Evolutionary conservation across 2,329 filamentous ascomycete species (phyloP), one percentile per base, ranked within the genome.

Genomic region (Cladosporium oxysporum): DNA sequence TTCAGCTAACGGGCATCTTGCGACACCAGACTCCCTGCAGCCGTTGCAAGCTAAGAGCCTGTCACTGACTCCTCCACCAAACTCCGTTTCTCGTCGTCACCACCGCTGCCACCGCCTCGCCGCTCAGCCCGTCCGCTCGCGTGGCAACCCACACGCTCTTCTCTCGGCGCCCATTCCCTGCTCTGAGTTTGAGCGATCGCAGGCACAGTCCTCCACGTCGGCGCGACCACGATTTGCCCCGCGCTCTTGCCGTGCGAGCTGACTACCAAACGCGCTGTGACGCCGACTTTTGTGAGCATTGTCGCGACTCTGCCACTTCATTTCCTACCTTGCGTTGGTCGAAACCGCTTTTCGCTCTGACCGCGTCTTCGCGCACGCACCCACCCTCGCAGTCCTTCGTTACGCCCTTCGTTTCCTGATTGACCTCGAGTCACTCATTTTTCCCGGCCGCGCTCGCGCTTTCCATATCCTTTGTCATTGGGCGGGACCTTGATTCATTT

Each of bases 351-450:
- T 52, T 57, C 61, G 61, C 61, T 44, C 55, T 52, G 21, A 23
- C 50, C 50, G 52, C 52, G 52, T 33, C 26, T 26, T 35, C 50
- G 44, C 61, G 61, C 61, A 55, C 61, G 33, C 26, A 28, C 31
- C n/a, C n/a, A 47, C 41, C 29, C n/a, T 35, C 67, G 63, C 52
- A 55, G 52, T 55, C 52, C 52, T 31, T 66, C 63, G 67, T 69
- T 70, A 68, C 69, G 69, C 70, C 70, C 62, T 67, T 70, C 66
- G 52, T 69, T 71, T 69, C 67, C 66, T 66, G 64, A 58, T 67
- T 64, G 55, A 58, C 63, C 47, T 64, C 65, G 66, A 68, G 66
- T 68, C 68, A 37, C 63, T 70, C 70, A 58, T 68, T 52, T 21
- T 70, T 67, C 62, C 60, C 47, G 35, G 35, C 55, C 49, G 47